Evolutionary conservation across 1,284 basidiomycete genomes (phyloP).

Genomic region (Ceratobasidium papillatum): DNA sequence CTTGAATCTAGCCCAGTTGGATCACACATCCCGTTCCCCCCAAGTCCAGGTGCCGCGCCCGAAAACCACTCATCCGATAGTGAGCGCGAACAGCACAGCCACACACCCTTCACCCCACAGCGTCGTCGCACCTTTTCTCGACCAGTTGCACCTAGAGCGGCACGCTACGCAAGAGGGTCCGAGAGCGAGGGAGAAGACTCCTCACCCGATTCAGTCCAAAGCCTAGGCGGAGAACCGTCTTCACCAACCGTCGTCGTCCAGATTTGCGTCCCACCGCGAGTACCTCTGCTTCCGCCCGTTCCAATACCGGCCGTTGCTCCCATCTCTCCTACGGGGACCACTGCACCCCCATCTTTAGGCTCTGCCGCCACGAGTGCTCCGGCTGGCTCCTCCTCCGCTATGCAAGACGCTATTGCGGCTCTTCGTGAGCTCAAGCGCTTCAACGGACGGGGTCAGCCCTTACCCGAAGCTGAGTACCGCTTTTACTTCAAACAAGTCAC

Average conservation of each 20-base stretch:
- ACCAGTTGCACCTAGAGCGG: too few relatives aligned
- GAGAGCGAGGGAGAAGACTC: too few relatives aligned
- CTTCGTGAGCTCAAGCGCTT: not conserved
- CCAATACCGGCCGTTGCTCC: not conserved
- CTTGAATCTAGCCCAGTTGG: not conserved
- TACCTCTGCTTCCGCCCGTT: not conserved
- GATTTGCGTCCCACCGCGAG: not conserved
- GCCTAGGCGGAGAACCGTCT: too few relatives aligned
- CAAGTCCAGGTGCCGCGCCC: not conserved
- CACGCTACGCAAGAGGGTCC: too few relatives aligned
- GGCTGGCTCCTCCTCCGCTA: not conserved
- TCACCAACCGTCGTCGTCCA: too few relatives aligned
- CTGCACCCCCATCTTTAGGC: not conserved
- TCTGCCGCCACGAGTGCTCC: constrained; percentile 19
- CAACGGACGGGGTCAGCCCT: not conserved
- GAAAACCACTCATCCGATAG: not conserved
- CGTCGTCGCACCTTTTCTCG: not conserved
- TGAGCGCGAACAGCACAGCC: not conserved
- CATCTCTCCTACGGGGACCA: not conserved
- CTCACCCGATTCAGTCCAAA: too few relatives aligned
- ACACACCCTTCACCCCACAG: not conserved
- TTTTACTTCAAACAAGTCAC: constrained; percentile 2
- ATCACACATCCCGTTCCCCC: not conserved
- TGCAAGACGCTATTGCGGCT: not conserved
- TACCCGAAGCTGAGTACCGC: constrained; percentile 30